Conservation (phyloP, 768 basidiomycete species). For the Cyathus striatus region DNA sequence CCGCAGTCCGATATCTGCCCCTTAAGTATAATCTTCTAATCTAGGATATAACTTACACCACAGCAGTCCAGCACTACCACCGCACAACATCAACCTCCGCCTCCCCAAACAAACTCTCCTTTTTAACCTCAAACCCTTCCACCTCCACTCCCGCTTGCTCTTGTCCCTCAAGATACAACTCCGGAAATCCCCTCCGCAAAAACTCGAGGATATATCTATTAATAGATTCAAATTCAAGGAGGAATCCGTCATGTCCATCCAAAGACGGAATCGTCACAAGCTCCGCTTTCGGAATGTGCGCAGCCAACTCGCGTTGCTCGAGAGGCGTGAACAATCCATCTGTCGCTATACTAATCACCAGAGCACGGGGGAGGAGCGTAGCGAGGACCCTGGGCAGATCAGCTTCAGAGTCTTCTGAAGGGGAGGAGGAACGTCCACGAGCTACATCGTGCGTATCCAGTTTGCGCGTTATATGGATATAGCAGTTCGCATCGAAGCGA, state of each 20-base stretch:
- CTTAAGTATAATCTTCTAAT: too few relatives aligned
- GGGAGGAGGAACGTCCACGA: constrained; percentile 42
- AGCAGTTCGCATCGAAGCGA: constrained; percentile 98
- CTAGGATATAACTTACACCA: too few relatives aligned
- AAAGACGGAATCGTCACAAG: constrained; percentile 78
- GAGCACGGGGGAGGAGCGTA: constrained; percentile 66
- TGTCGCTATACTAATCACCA: constrained; percentile 87
- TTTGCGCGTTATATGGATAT: constrained; percentile 79
- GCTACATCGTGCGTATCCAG: constrained; percentile 93
- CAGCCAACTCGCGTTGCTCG: constrained; percentile 83
- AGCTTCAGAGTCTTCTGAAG: constrained; percentile 15
- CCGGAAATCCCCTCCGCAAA: constrained; percentile 44
- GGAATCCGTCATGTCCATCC: constrained; percentile 96
- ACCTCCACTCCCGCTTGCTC: constrained; percentile 36
- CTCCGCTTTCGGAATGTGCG: constrained; percentile 71
- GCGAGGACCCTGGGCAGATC: constrained; percentile 37
- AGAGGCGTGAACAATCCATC: constrained; percentile 92
- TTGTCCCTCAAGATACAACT: constrained; percentile 21
- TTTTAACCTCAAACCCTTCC: constrained; percentile 71
- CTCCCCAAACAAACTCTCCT: constrained; percentile 95
- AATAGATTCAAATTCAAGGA: constrained; percentile 95
- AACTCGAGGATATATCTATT: constrained; percentile 72
- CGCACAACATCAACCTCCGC: constrained; percentile 73
- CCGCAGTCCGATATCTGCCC: too few relatives aligned
- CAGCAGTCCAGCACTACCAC: too few relatives aligned